Base-by-base conservation (phyloP, 2,329 filamentous ascomycete genomes). In the Cercospora sp. region DNA sequence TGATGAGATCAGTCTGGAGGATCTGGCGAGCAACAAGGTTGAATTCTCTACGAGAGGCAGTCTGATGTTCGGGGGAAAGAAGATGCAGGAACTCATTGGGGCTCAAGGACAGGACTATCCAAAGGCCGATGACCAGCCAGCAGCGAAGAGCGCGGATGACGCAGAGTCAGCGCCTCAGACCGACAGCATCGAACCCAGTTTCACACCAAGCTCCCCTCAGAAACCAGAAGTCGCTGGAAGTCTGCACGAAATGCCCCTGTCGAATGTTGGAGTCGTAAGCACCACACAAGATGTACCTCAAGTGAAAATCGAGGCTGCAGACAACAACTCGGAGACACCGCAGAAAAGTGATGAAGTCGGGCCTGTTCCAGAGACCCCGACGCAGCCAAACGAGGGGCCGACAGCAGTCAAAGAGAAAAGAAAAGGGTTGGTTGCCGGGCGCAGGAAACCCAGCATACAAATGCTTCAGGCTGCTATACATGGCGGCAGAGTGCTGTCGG, bases 11-110 rank as follows among this genome's bases (percentile, higher is more conserved):
- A 85, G 85, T 45, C 76, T 89, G 30, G 82, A 82, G n/a, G 85
- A 84, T 39, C 72, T 87, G 64, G 77, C 79, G n/a, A 78, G 82
- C 42, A 81, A 82, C 63, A 81, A 84, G 48, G 78, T 90, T 69
- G 82, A 84, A 57, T 89, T 89, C 72, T 88, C 86, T 12, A 86
- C 85, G 65, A 80, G 87, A 65, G 87, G 87, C 62, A 89, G 87
- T 77, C 81, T 89, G 77, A 77, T 89, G 69, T 77, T 87, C 70
- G 84, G 83, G 33, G 85, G 84, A 10, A 83, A 83, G 76, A 84
- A 82, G 72, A 82, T 83, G 65, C 72, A 73, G 57, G 73, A 75
- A 10, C 68, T 77, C 65, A 72, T 77, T 51, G 66, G 69, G 3
- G 68, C 70, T 28, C 69, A 73, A 66, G 74, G 69, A n/a, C 69